Percentiles rank a stretch among this genome's conserved stretches.
Conservation (phyloP, 768 basidiomycete species). For the Pisolithus tinctorius region DNA sequence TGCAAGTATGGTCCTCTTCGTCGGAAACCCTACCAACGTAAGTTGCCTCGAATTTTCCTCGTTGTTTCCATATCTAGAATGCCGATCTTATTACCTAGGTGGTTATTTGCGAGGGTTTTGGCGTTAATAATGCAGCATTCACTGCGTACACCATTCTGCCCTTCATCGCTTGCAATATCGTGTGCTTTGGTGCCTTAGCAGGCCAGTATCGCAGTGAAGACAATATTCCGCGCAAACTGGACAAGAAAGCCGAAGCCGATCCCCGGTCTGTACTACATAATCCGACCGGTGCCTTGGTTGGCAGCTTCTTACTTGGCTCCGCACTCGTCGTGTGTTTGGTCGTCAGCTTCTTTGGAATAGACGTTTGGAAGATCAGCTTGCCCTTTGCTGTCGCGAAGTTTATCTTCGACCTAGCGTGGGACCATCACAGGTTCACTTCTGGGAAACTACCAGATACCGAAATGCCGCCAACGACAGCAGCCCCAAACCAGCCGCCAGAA, state of each 20-base stretch:
- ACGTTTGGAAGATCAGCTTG: conserved; percentile 79
- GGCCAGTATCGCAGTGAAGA: conserved; percentile 53
- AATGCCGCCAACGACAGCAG: background rate
- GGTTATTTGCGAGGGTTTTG: conserved; percentile 83
- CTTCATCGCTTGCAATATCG: conserved; percentile 59
- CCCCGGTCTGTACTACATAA: conserved; percentile 65
- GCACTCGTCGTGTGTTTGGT: conserved; percentile 73
- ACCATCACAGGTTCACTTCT: conserved; percentile 40
- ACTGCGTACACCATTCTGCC: conserved; percentile 82
- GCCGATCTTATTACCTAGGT: conserved; percentile 25
- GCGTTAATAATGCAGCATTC: conserved; percentile 69
- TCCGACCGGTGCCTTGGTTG: conserved; percentile 66
- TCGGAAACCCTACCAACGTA: conserved; percentile 88
- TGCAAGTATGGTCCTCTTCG: conserved; percentile 67
- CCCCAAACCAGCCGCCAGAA: background rate
- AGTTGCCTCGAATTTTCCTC: conserved; percentile 1
- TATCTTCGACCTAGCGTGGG: conserved; percentile 56
- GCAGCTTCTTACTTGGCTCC: conserved; percentile 54
- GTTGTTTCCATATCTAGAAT: background rate
- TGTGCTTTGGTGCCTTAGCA: conserved; percentile 53
- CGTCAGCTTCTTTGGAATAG: conserved; percentile 67
- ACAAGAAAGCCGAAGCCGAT: conserved; percentile 31
- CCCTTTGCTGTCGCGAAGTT: conserved; percentile 76
- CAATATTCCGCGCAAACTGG: conserved; percentile 45
- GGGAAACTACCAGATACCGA: conserved; percentile 2